phyloP scores from a whole-genome alignment of 1,284 basidiomycete genomes.

The Hemileccinum hortonii region DNA sequence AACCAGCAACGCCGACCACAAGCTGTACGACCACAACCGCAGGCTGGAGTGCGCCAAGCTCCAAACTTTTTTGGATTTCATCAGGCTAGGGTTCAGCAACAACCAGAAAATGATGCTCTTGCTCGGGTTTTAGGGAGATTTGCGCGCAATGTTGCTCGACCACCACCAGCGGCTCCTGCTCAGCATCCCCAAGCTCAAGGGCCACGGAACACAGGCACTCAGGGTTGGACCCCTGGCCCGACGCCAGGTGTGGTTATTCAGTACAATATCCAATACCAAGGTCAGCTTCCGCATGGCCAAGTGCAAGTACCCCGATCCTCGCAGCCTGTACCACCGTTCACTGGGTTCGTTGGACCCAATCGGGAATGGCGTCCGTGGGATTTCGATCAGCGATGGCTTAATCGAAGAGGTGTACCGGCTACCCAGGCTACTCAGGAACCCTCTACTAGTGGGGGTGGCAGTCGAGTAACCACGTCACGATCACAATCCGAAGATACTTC shows the following conservation, averaged over 20 bases:
- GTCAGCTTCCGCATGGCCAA: constrained; percentile 27
- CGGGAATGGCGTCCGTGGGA: constrained; percentile 66
- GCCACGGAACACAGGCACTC: constrained; percentile 25
- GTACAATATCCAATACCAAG: constrained; percentile 57
- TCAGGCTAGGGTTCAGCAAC: constrained; percentile 30
- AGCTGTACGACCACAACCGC: constrained; percentile 38
- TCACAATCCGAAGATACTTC: constrained; percentile 11
- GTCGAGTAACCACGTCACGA: constrained; percentile 12
- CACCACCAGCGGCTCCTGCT: constrained; percentile 21
- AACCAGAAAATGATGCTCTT: constrained; percentile 37
- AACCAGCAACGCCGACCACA: constrained; percentile 35
- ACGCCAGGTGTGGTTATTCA: constrained; percentile 49
- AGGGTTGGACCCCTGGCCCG: constrained; percentile 34
- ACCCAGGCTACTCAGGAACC: constrained; percentile 5
- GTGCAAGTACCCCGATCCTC: constrained; percentile 30
- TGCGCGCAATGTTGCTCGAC: constrained; percentile 41
- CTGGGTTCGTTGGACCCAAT: constrained; percentile 61
- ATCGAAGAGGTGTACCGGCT: constrained; percentile 11
- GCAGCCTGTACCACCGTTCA: constrained; percentile 45
- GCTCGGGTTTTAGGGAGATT: constrained; percentile 50
- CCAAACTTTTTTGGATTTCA: constrained; percentile 31
- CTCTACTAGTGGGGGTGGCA: constrained; percentile 8
- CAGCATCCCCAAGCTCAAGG: constrained; percentile 21
- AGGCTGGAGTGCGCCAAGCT: constrained; percentile 29
- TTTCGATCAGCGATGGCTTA: constrained; percentile 34